These are phyloP conservation scores for Candida corydali DNA, from an alignment of 805 yeast genomes.

Conservation along the genomic window DNA sequence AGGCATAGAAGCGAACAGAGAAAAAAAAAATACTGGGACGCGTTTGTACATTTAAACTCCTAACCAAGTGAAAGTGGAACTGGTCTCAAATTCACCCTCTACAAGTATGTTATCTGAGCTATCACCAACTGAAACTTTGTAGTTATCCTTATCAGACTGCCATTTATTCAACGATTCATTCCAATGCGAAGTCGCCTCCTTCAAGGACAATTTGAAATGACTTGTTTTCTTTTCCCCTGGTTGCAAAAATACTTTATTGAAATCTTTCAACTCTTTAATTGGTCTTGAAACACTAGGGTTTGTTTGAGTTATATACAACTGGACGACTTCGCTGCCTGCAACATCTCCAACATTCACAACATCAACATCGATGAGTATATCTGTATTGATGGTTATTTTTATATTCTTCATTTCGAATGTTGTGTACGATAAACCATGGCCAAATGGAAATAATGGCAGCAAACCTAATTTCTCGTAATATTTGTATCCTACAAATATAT, in stretches of 20 bases:
- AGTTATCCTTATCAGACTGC: slow-evolving; percentile 21
- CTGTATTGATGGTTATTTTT: slow-evolving; percentile 13
- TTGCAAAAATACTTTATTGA: slow-evolving; percentile 22
- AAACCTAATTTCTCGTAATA: slow-evolving; percentile 25
- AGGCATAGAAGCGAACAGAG: not conserved
- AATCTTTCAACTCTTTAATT: slow-evolving; percentile 26
- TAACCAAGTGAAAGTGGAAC: slow-evolving; percentile 8
- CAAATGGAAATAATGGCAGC: slow-evolving; percentile 27
- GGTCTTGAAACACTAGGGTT: slow-evolving; percentile 20
- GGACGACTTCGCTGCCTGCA: slow-evolving; percentile 27
- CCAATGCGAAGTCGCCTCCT: slow-evolving; percentile 26
- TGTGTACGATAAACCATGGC: slow-evolving; percentile 29
- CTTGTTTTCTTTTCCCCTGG: slow-evolving; percentile 15
- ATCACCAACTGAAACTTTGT: slow-evolving; percentile 23
- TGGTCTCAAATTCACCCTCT: slow-evolving; percentile 16
- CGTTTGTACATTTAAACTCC: slow-evolving; percentile 1
- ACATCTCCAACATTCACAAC: slow-evolving; percentile 21
- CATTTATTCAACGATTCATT: slow-evolving; percentile 25
- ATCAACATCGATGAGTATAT: slow-evolving; percentile 14
- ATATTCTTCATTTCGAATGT: slow-evolving; percentile 15
- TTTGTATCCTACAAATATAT: slow-evolving; percentile 29
- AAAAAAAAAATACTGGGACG: not conserved
- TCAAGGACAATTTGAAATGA: slow-evolving; percentile 16
- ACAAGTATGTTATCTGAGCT: slow-evolving; percentile 17
- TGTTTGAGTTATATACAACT: slow-evolving; percentile 19